Evolutionary conservation across 2,329 filamentous ascomycete genomes (phyloP), one percentile per base, ranked within the genome.

Genomic region (Phialophora expanda): DNA sequence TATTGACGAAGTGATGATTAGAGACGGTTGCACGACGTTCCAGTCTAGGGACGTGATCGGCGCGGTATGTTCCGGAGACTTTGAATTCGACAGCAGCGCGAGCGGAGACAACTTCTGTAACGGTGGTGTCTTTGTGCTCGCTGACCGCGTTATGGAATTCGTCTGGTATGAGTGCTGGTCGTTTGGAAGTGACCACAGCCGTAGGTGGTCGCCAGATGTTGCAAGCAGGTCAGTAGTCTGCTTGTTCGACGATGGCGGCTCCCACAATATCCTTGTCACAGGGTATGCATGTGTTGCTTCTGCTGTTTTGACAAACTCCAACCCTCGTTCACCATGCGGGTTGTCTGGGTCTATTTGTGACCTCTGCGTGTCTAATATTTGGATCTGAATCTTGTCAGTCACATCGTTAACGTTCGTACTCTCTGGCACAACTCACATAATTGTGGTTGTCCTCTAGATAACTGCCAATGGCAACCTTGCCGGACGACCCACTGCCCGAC

Each of bases 1-100:
- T 75, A 99, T 99, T 77, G 93, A 98, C 3, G 93, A 97, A 0
- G 95, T 99, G 74, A 99, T 99, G 75, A 99, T 99, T 61, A 99
- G 83, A 77, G 94, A 97, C 0, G 95, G 95, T 26, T 93, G 97
- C 60, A 99, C 90, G 1, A 92, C 96, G 75, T 99, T 99, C 95
- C 95, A 99, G 77, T 99, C 95, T 55, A 99, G 84, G 17, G 93
- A 97, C 1, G 95, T 99, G 65, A 99, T 87, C 22, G 95, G 95
- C 14, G 95, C 95, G 4, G 95, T 99, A 76, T 99, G 96, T 75
- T 99, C 95, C 3, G 95, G 95, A 0, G 95, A 98, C 81, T 99
- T 99, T 32, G 93, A 97, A 79, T 99, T 99, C 38, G 94, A 98
- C 17, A 99, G 84, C 60, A 99, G 84, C 0, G 95, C 95, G 59